Evolutionary conservation across 371 early-diverging fungal genomes (phyloP), one percentile per base, ranked within the genome.

Genomic region (Rhizopus delemar): DNA sequence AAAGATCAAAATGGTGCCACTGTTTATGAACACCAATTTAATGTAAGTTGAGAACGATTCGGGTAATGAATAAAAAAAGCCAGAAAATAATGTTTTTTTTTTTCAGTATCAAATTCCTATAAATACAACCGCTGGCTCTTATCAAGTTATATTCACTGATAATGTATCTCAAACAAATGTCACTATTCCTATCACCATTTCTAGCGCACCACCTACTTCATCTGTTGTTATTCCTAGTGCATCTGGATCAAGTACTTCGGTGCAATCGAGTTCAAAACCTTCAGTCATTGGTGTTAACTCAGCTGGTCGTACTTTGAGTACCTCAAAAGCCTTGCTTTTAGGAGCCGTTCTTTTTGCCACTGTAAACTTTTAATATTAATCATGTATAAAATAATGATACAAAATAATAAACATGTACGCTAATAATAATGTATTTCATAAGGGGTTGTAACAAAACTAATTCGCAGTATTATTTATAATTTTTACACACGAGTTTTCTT

Each of bases 21-120:
- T 39, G 69, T 68, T 9, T 74, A 71, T 60, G 68, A 74, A 43
- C 74, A 74, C 51, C 74, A 74, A 52, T 49, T 57, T 13, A 68
- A 74, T 53, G 74, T 74, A 66, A 56, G 55, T 53, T 22, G 22
- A 22, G 22, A 22, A 22, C 22, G 7, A 48, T 28, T 15, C 11
- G 29, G 28, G 29, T 22, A 22, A 22, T 22, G 1, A 12, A 29
- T 2, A 48, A 29, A 12, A 12, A 48, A 48, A 48, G 48, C 5
- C 15, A 28, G 5, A 8, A 39, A 15, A 3, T 29, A 35, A 11
- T 5, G n/a, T 28, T 43, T 16, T 32, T 41, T 4, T 55, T 53
- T 45, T 56, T 8, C 58, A 74, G 74, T 74, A 70, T 53, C 52
- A 63, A 38, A 68, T 74, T 51, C 74, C 74, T 15, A 28, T 45